Base-by-base conservation (phyloP, 1,284 basidiomycete genomes). In the Ustilago trichophora region DNA sequence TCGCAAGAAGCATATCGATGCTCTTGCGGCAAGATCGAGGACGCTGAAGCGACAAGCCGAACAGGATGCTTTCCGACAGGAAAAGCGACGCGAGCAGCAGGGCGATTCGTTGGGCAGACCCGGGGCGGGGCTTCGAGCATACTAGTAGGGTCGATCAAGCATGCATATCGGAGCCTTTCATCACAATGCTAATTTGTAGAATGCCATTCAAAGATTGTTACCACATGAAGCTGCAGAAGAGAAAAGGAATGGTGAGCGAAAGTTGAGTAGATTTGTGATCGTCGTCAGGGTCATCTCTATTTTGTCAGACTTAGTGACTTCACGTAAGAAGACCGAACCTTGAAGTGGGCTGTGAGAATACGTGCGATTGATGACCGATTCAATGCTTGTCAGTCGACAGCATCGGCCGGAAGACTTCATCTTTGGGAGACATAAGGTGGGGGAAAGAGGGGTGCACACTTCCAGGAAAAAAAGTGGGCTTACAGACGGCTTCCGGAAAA, bases 31-130 rank as follows among this genome's bases (percentile, higher is more conserved):
- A 13, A 29, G 65, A 3, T 46, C 49, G 0, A 62, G 40, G 45
- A 54, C 58, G 34, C 35, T 68, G 6, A 68, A 68, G 50, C 21
- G 65, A n/a, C 65, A 68, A 19, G 65, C 58, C 6, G 65, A 68
- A 26, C 54, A 62, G 42, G 65, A 68, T 41, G 57, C 58, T 1
- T 58, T 48, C 24, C 40, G 65, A 21, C 58, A 54, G 31, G 65
- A 68, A 35, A 68, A 62, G 46, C 53, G 64, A n/a, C 43, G 64
- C 2, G 64, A 67, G 26, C 56, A 59, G 36, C 52, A 56, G 31
- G 47, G 47, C 11, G 56, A 58, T 7, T 21, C 24, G 18, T 43
- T 48, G 5, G 41, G 34, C 10, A 37, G 35, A 12, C 6, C 33
- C 7, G 27, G 29, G 3, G 42, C 36, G 4, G 45, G 60, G 6